A percentile compares a stretch with the other conserved stretches of the same genome.
Conservation (phyloP, 2,329 filamentous ascomycete species). For the Pseudocercospora pini-densiflorae region DNA sequence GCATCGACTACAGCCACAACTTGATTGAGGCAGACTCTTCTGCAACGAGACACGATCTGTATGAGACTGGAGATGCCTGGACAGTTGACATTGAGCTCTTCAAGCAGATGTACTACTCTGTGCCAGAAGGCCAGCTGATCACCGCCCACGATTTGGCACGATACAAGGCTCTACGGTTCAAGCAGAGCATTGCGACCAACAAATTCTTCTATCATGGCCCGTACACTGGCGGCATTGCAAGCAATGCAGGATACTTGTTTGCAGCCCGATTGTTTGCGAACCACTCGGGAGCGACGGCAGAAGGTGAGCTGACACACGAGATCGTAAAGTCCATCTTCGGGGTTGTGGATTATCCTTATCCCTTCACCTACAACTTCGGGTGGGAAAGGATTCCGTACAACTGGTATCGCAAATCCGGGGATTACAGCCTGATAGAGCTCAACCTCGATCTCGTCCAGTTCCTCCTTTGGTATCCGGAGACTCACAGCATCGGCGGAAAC, state of each 20-base stretch:
- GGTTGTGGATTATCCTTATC: constrained; percentile 3
- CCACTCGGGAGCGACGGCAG: background rate
- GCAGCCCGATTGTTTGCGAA: constrained; percentile 1
- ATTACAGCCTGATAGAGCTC: constrained; percentile 3
- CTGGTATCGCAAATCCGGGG: constrained; percentile 1
- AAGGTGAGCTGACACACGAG: constrained; percentile 13
- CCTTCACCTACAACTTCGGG: constrained; percentile 14
- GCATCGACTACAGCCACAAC: constrained; percentile 10
- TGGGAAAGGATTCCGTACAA: constrained; percentile 13
- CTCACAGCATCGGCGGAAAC: constrained; percentile 12
- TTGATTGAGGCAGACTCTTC: constrained; percentile 9
- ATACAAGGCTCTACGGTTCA: background rate
- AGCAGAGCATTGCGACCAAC: background rate
- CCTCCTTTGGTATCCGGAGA: background rate
- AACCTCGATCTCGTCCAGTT: constrained; percentile 9
- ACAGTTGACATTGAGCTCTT: constrained; percentile 7
- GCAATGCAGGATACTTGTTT: background rate
- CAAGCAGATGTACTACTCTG: constrained; percentile 1
- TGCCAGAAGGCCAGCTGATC: constrained; percentile 1
- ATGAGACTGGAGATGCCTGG: constrained; percentile 2
- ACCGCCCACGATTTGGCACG: background rate
- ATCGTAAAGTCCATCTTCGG: constrained; percentile 8
- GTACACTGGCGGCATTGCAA: background rate
- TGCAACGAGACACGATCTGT: constrained; percentile 11
- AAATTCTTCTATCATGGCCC: constrained; percentile 10